Evolutionary conservation across 768 basidiomycete species (phyloP).

Genomic region (Mycena capillaripes): DNA sequence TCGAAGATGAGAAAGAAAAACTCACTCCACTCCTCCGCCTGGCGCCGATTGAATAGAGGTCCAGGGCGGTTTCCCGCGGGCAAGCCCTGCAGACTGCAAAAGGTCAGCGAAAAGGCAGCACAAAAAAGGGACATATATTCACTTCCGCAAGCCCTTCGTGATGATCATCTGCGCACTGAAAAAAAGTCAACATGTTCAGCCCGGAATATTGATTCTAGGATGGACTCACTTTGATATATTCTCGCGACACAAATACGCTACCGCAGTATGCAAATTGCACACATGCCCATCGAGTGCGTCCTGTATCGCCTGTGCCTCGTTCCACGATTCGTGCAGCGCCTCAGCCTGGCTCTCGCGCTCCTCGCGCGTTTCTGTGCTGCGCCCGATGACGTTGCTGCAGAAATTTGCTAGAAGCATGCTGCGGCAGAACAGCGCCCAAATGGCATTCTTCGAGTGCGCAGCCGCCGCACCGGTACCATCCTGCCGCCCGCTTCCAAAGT

Average conservation of each 20-base stretch:
- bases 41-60: slow-evolving; percentile 30
- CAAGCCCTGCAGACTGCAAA: slow-evolving; percentile 26
- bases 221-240: slow-evolving; percentile 63
- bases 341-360: slow-evolving; percentile 57
- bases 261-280: slow-evolving; percentile 62
- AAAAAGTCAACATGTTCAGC: slow-evolving; percentile 13
- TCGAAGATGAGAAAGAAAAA: background rate
- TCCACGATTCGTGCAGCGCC: slow-evolving; percentile 62
- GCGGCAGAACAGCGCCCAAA: slow-evolving; percentile 72
- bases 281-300: slow-evolving; percentile 63
- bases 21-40: slow-evolving; percentile 35
- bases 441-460: slow-evolving; percentile 62
- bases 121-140: slow-evolving; percentile 32
- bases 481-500: slow-evolving; percentile 16
- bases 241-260: slow-evolving; percentile 63
- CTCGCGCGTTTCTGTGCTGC: slow-evolving; percentile 43
- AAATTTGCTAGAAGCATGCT: slow-evolving; percentile 65
- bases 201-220: no score
- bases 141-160: slow-evolving; percentile 61
- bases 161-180: slow-evolving; percentile 62
- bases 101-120: background rate
- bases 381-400: slow-evolving; percentile 29
- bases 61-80: slow-evolving; percentile 12
- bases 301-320: slow-evolving; percentile 61
- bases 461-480: slow-evolving; percentile 40